A percentile compares a stretch with the other conserved stretches of the same genome.
Evolutionary conservation across 2,329 filamentous ascomycete species (phyloP).

Genomic region (Botrytis cinerea): DNA sequence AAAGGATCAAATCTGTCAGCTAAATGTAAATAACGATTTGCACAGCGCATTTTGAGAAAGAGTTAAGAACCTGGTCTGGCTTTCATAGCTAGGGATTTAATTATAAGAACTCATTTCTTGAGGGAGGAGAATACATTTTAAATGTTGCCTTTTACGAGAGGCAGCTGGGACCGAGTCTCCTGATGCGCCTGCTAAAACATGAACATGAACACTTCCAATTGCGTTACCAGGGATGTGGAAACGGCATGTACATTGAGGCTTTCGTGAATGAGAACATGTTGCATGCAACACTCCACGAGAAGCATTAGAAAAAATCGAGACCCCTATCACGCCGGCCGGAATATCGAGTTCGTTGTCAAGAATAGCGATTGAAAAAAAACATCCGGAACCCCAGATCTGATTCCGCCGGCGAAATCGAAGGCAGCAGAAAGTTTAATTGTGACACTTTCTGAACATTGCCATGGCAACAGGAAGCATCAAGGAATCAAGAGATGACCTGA

Average conservation of each 20-base stretch:
- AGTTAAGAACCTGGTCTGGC: neutral
- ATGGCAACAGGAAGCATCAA: neutral
- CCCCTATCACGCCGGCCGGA: neutral
- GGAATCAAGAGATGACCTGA: neutral
- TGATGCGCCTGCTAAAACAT: no score
- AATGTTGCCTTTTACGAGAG: no score
- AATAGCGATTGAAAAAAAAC: fast-evolving
- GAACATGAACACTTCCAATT: no score
- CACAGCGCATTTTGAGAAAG: neutral
- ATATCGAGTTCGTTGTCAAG: neutral
- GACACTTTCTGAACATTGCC: neutral
- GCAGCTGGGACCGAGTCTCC: no score
- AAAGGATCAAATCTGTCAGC: neutral
- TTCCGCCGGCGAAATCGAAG: neutral
- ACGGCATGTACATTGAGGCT: no score
- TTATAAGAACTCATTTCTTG: neutral
- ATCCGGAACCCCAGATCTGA: neutral
- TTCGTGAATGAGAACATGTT: neutral
- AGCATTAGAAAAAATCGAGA: neutral
- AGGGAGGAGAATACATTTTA: neutral
- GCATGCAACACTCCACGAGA: neutral
- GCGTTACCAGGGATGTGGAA: no score
- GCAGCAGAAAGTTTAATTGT: neutral
- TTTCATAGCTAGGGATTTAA: neutral
- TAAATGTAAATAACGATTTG: neutral